Conservation (phyloP, 1,284 basidiomycete species). For the Sphaerobolus stellatus region DNA sequence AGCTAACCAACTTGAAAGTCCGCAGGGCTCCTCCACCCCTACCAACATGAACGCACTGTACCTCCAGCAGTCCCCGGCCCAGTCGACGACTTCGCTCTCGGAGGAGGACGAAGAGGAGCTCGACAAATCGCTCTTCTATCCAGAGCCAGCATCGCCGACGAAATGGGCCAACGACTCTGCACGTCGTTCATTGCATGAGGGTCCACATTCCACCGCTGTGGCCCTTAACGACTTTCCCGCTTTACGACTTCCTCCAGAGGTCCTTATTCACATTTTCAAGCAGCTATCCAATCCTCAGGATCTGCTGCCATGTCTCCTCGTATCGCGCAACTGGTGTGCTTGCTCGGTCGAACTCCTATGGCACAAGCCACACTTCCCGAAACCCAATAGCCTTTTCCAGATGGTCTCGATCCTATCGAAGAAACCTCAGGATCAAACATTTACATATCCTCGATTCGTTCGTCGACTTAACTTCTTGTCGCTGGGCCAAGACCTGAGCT, state of each 20-base stretch:
- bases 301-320: slow-evolving; percentile 75
- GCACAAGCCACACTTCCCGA: slow-evolving; percentile 84
- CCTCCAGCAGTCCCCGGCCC: slow-evolving; percentile 56
- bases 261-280: slow-evolving; percentile 91
- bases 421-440: slow-evolving; percentile 62
- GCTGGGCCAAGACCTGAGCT: slow-evolving; percentile 71
- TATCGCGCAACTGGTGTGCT: slow-evolving; percentile 92
- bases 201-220: neutral
- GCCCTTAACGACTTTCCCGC: slow-evolving; percentile 42
- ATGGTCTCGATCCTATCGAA: slow-evolving; percentile 63
- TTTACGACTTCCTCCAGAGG: slow-evolving; percentile 78
- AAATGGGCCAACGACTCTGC: slow-evolving; percentile 49
- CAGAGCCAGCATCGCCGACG: slow-evolving; percentile 40
- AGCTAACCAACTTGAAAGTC: slow-evolving; percentile 7
- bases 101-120: slow-evolving; percentile 30
- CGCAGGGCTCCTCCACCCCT: slow-evolving; percentile 4
- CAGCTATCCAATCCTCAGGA: slow-evolving; percentile 76
- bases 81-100: slow-evolving; percentile 53
- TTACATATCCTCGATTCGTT: slow-evolving; percentile 87
- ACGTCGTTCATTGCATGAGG: slow-evolving; percentile 13
- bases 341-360: slow-evolving; percentile 94
- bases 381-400: slow-evolving; percentile 71
- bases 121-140: slow-evolving; percentile 45
- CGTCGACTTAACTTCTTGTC: slow-evolving; percentile 88
- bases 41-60: slow-evolving; percentile 35